Percentiles rank a stretch among this genome's conserved stretches.
Evolutionary conservation across 495 filamentous ascomycete genomes (phyloP).

Genomic region (Penicillium taxi): DNA sequence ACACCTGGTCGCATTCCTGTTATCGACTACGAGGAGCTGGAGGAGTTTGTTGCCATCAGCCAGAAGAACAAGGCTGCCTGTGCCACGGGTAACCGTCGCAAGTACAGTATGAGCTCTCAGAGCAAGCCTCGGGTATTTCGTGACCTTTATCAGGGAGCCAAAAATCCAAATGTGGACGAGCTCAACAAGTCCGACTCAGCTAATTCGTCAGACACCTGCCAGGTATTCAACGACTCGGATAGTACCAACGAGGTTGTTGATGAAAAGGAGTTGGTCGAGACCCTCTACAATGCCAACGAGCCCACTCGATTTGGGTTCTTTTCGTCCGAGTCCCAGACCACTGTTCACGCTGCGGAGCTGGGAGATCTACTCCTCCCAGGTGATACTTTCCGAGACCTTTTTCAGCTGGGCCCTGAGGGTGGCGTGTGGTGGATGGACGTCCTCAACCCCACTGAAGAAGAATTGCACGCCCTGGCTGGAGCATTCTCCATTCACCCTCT

Average conservation of each 20-base stretch:
- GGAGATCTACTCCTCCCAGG: constrained; percentile 81
- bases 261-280: constrained; percentile 27
- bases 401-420: constrained; percentile 63
- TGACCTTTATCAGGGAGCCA: constrained; percentile 47
- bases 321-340: constrained; percentile 83
- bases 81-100: constrained; percentile 29
- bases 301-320: constrained; percentile 89
- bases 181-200: constrained; percentile 26
- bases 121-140: constrained; percentile 50
- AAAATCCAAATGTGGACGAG: constrained; percentile 20
- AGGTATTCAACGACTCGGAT: constrained; percentile 8
- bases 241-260: constrained; percentile 21
- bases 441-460: constrained; percentile 80
- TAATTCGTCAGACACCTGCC: constrained; percentile 11
- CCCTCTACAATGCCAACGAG: constrained; percentile 42
- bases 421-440: constrained; percentile 96
- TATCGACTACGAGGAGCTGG: constrained; percentile 84
- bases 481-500: constrained; percentile 86
- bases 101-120: constrained; percentile 47
- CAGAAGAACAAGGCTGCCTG: constrained; percentile 30
- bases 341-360: constrained; percentile 81
- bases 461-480: constrained; percentile 77
- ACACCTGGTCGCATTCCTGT: constrained; percentile 47
- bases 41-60: constrained; percentile 70
- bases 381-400: constrained; percentile 81